Evolutionary conservation across 225 moss, liverwort and hornwort genomes (phyloP).

Genomic region (Takakia lepidozioides): DNA sequence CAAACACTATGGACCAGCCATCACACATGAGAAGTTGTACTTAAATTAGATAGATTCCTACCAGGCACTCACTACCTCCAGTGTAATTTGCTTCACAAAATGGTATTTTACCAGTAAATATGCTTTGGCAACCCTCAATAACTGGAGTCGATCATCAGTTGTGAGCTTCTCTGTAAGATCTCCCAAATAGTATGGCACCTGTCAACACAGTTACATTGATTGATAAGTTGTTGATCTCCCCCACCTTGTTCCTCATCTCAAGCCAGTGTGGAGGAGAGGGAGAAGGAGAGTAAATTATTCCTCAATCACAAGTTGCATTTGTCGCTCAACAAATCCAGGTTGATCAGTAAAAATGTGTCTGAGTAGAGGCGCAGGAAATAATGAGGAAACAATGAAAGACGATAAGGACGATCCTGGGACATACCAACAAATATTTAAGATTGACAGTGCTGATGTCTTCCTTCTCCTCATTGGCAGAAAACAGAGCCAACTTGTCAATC

Average conservation of each 20-base stretch:
- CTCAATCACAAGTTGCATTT: not conserved
- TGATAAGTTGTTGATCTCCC: too few species aligned
- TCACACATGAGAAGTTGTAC: too few species aligned
- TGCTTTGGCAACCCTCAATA: constrained; percentile 47
- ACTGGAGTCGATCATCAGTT: constrained; percentile 45
- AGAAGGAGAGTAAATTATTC: not conserved
- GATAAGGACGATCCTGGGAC: not conserved
- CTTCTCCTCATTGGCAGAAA: constrained; percentile 92
- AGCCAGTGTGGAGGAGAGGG: not conserved
- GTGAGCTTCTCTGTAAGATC: constrained; percentile 70
- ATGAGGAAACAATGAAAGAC: not conserved
- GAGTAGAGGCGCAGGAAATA: not conserved
- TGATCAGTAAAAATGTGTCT: too few species aligned
- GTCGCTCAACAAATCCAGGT: not conserved
- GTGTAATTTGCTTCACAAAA: too few species aligned
- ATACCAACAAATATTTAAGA: constrained; percentile 84
- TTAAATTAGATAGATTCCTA: too few species aligned
- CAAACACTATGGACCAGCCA: too few species aligned
- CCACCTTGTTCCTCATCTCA: too few species aligned
- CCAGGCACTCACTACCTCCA: too few species aligned
- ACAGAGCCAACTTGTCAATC: constrained; percentile 73
- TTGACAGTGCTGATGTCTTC: constrained; percentile 89
- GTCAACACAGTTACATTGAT: constrained; percentile 10
- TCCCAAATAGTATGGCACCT: constrained; percentile 93
- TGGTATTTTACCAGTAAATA: constrained; percentile 59